A percentile compares a stretch with the other conserved stretches of the same genome.
phyloP scores from a whole-genome alignment of 176 grass and related monocot species.

The Rhynchospora tenuis region DNA sequence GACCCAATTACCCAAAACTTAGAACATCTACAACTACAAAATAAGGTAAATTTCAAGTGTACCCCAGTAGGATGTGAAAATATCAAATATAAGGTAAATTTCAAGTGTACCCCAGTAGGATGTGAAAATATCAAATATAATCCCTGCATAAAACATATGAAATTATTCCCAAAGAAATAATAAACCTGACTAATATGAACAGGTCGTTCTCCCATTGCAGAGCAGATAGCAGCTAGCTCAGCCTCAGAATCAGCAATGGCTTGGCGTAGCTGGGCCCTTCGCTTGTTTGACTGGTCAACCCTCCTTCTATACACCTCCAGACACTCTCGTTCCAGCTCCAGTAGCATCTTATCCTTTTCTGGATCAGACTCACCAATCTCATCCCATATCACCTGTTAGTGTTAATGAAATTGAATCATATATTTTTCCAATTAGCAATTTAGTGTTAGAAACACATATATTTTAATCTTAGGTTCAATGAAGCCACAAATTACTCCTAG shows the following conservation, averaged over 20 bases:
- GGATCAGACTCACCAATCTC: conserved; percentile 52
- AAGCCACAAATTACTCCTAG: not conserved
- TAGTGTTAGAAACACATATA: not conserved
- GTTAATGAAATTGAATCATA: not conserved
- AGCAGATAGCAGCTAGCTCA: conserved; percentile 56
- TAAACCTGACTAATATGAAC: conserved; percentile 45
- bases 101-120: not conserved
- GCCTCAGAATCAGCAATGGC: conserved; percentile 57
- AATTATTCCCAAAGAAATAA: conserved; percentile 1
- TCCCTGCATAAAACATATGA: not conserved
- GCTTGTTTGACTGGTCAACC: conserved; percentile 56
- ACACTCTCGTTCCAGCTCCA: conserved; percentile 58
- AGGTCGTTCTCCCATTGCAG: conserved; percentile 44
- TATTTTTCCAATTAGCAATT: not conserved
- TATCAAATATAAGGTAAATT: not conserved
- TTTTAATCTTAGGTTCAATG: not conserved
- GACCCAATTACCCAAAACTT: not conserved
- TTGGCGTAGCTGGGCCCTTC: conserved; percentile 59
- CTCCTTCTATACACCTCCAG: conserved; percentile 53
- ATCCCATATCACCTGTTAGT: conserved; percentile 53
- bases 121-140: not conserved
- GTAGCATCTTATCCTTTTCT: conserved; percentile 46
- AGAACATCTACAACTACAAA: not conserved
- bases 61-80: not conserved
- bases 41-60: not conserved